These are phyloP conservation scores for Apiospora hydei DNA, from an alignment of 2,329 filamentous ascomycete genomes.

Conservation along the genomic window DNA sequence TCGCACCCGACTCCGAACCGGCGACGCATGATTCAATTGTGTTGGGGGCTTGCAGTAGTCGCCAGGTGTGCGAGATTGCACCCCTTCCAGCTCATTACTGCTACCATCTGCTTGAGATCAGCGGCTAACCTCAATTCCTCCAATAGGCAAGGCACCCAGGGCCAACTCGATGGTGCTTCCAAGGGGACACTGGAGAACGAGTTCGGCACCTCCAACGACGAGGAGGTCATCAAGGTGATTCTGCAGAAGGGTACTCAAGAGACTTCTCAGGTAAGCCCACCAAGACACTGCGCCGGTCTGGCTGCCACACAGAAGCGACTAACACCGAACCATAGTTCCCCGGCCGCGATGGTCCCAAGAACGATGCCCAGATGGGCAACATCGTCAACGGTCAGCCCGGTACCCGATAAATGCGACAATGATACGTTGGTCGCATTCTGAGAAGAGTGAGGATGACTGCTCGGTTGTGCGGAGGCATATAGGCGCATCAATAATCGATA, in stretches of 20 bases:
- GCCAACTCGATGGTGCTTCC: constrained; percentile 77
- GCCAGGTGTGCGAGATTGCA: background rate
- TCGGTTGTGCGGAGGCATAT: constrained; percentile 11
- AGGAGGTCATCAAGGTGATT: constrained; percentile 83
- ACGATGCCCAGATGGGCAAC: constrained; percentile 56
- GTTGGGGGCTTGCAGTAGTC: background rate
- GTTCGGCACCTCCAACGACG: constrained; percentile 82
- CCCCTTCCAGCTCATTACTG: background rate
- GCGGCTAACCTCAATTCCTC: constrained; percentile 34
- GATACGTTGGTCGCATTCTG: background rate
- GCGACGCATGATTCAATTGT: background rate
- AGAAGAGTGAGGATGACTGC: background rate
- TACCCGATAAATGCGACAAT: constrained; percentile 19
- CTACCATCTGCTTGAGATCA: background rate
- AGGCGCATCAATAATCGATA: background rate
- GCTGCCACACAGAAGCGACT: constrained; percentile 5
- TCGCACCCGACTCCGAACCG: background rate
- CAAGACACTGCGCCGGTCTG: background rate
- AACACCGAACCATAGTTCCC: constrained; percentile 51
- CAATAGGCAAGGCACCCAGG: constrained; percentile 83
- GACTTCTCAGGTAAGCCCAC: constrained; percentile 57
- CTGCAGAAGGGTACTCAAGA: constrained; percentile 78
- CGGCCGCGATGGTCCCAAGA: constrained; percentile 59
- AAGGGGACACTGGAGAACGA: constrained; percentile 80
- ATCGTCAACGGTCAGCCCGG: constrained; percentile 48